phyloP scores from a whole-genome alignment of 352 stramenopile genomes.

The Pythium apleroticum region DNA sequence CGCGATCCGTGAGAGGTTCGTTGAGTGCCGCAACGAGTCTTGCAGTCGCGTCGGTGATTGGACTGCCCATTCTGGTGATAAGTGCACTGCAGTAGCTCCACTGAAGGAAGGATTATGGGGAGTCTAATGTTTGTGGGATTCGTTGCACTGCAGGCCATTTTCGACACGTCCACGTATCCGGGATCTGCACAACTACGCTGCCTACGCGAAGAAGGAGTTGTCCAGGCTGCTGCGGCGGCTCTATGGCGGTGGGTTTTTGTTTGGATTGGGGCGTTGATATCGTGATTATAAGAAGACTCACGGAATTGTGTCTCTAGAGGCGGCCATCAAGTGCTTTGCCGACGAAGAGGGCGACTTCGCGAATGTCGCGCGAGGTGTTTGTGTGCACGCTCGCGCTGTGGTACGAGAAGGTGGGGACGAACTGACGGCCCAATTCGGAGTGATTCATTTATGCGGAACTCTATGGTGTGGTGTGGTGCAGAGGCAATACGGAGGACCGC shows the following conservation, averaged over 20 bases:
- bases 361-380: constrained; percentile 77
- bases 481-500: constrained; percentile 85
- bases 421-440: background rate
- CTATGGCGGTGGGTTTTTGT: constrained; percentile 56
- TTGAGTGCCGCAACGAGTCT: background rate
- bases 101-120: background rate
- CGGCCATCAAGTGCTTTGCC: constrained; percentile 65
- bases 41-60: background rate
- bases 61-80: background rate
- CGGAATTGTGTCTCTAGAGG: constrained; percentile 29
- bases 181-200: background rate
- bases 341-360: constrained; percentile 48
- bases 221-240: constrained; percentile 76
- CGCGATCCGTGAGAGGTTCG: background rate
- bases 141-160: background rate
- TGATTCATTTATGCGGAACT: background rate
- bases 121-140: background rate
- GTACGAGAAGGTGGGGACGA: constrained; percentile 54
- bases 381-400: constrained; percentile 66
- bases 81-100: background rate
- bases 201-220: constrained; percentile 58
- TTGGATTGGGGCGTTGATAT: background rate
- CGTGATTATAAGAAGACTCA: background rate
- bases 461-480: constrained; percentile 24
- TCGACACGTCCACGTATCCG: background rate